phyloP scores from a whole-genome alignment of 2,329 filamentous ascomycete genomes.

The Epichloe uncinata region DNA sequence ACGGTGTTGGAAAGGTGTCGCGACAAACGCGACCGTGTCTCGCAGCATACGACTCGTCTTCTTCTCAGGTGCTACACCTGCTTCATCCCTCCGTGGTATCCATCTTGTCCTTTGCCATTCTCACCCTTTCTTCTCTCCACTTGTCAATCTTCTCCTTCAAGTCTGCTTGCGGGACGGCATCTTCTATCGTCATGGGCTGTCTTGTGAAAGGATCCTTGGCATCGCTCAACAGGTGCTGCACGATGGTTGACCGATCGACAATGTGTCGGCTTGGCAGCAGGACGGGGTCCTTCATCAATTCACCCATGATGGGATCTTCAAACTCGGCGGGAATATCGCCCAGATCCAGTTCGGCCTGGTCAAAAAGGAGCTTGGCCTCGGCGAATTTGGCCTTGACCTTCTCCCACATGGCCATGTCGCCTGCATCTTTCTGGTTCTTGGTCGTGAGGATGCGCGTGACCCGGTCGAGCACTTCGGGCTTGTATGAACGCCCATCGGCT shows the following conservation, averaged over 20 bases:
- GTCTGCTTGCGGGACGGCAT: slow-evolving; percentile 39
- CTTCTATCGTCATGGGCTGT: slow-evolving; percentile 46
- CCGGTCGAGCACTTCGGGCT: slow-evolving; percentile 65
- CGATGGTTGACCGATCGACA: slow-evolving; percentile 48
- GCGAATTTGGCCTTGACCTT: slow-evolving; percentile 54
- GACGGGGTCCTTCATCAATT: slow-evolving; percentile 89
- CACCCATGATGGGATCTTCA: slow-evolving; percentile 78
- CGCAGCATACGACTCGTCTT: too few species aligned
- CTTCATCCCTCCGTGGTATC: slow-evolving; percentile 28
- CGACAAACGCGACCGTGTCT: too few species aligned
- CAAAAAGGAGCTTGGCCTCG: slow-evolving; percentile 59
- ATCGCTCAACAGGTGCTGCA: slow-evolving; percentile 48
- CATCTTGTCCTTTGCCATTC: slow-evolving; percentile 31
- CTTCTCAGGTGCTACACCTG: not conserved
- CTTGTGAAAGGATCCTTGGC: slow-evolving; percentile 48
- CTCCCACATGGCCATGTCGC: slow-evolving; percentile 59
- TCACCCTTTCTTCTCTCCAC: slow-evolving; percentile 40
- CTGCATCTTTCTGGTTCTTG: slow-evolving; percentile 56
- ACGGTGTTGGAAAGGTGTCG: too few species aligned
- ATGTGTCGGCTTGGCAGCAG: slow-evolving; percentile 59
- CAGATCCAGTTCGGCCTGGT: slow-evolving; percentile 79
- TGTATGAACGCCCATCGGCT: slow-evolving; percentile 86
- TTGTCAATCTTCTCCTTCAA: slow-evolving; percentile 35
- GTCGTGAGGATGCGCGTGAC: slow-evolving; percentile 58
- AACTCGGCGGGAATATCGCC: slow-evolving; percentile 90